A percentile compares a stretch with the other conserved stretches of the same genome.
These are phyloP conservation scores for Fusarium musae DNA, from an alignment of 2,329 filamentous ascomycete species.

Conservation along the genomic window DNA sequence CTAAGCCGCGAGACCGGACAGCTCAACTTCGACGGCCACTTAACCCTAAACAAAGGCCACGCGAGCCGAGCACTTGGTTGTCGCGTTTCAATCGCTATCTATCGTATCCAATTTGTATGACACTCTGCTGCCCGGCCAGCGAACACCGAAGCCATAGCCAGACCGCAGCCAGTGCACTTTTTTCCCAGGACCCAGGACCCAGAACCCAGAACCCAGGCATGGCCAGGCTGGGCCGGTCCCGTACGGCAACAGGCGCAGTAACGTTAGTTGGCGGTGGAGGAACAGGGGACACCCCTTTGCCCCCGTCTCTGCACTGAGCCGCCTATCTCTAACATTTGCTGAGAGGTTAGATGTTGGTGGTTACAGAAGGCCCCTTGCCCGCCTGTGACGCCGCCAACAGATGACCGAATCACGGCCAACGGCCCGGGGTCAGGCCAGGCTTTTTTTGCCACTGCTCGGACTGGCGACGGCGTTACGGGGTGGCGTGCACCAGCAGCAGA, in stretches of 20 bases:
- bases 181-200: not conserved
- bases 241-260: constrained; percentile 22
- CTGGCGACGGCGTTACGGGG: constrained; percentile 13
- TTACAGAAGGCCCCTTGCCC: constrained; percentile 37
- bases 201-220: not conserved
- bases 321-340: constrained; percentile 29
- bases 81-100: constrained; percentile 28
- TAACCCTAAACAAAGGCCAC: constrained; percentile 37
- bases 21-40: not conserved
- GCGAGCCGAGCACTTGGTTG: constrained; percentile 32
- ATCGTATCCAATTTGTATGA: constrained; percentile 21
- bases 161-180: constrained; percentile 27
- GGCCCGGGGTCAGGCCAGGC: constrained; percentile 24
- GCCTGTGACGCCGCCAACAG: constrained; percentile 44
- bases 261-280: constrained; percentile 35
- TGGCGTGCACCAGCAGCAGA: constrained; percentile 18
- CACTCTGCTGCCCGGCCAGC: constrained; percentile 33
- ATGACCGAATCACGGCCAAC: constrained; percentile 37
- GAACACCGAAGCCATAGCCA: constrained; percentile 22
- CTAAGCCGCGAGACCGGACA: constrained; percentile 23
- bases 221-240: not conserved
- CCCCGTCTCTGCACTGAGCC: constrained; percentile 10
- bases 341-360: constrained; percentile 1
- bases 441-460: constrained; percentile 1
- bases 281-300: constrained; percentile 20